These are phyloP conservation scores for Ceratocystis papillata DNA, from an alignment of 2,329 filamentous ascomycete genomes.

Conservation along the genomic window DNA sequence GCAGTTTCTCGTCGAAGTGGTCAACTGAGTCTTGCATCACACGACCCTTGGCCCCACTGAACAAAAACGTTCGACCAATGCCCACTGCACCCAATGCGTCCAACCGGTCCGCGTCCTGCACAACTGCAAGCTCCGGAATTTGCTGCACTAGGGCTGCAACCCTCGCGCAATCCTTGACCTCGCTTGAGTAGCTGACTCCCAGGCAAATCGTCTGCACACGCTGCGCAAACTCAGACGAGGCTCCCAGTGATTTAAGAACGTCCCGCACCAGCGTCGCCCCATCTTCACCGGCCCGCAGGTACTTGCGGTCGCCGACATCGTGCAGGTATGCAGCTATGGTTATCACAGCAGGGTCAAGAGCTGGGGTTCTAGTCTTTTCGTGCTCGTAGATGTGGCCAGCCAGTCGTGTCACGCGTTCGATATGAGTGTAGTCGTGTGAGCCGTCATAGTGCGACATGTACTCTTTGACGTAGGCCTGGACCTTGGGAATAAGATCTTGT, in stretches of 20 bases:
- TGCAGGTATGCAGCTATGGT: constrained; percentile 68
- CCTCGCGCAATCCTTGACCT: constrained; percentile 52
- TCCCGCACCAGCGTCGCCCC: constrained; percentile 44
- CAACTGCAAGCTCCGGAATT: constrained; percentile 47
- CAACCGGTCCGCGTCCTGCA: constrained; percentile 88
- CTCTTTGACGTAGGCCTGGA: constrained; percentile 52
- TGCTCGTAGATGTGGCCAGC: constrained; percentile 52
- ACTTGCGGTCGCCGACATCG: constrained; percentile 82
- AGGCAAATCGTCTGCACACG: constrained; percentile 62
- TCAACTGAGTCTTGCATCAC: constrained; percentile 55
- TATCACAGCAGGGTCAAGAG: constrained; percentile 37
- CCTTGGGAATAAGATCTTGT: constrained; percentile 42
- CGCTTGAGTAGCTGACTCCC: constrained; percentile 67
- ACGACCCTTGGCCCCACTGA: constrained; percentile 52
- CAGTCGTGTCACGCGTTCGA: constrained; percentile 66
- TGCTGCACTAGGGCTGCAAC: constrained; percentile 51
- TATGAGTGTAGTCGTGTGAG: constrained; percentile 81
- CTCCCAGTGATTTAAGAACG: constrained; percentile 48
- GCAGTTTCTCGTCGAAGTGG: constrained; percentile 68
- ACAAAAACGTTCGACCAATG: constrained; percentile 56
- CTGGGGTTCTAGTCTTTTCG: constrained; percentile 32
- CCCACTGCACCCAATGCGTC: constrained; percentile 84
- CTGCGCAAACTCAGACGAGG: constrained; percentile 45
- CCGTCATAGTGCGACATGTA: constrained; percentile 73
- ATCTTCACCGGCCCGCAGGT: constrained; percentile 49